Evolutionary conservation across 2,329 filamentous ascomycete genomes (phyloP).

Genomic region (Penicillium sp.): DNA sequence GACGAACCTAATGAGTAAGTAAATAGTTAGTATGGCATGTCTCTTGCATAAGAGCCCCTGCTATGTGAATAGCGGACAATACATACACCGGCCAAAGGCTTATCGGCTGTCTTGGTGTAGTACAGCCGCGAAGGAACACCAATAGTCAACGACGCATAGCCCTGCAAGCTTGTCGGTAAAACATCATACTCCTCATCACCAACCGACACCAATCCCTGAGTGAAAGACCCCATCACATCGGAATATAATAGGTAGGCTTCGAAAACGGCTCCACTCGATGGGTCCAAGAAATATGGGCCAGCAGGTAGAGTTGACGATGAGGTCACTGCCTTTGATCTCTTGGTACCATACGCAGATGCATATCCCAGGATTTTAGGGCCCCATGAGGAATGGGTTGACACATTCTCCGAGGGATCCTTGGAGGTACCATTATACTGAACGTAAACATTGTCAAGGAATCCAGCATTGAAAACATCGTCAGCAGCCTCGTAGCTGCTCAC

Average conservation of each 20-base stretch:
- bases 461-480: neutral
- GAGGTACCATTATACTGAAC: neutral
- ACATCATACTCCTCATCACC: neutral
- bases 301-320: neutral
- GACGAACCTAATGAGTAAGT: neutral
- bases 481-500: neutral
- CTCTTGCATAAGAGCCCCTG: neutral
- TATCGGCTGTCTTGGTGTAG: constrained; percentile 36
- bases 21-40: neutral
- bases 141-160: constrained; percentile 13
- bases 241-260: neutral
- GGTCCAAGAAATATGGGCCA: neutral
- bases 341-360: neutral
- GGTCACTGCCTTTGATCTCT: neutral
- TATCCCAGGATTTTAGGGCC: neutral
- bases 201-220: neutral
- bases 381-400: neutral
- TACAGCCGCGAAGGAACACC: constrained; percentile 55
- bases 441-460: neutral
- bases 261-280: neutral
- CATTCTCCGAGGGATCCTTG: neutral
- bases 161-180: neutral
- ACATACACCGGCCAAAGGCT: constrained; percentile 47
- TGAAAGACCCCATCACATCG: neutral
- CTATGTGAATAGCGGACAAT: too few relatives aligned